phyloP scores from a whole-genome alignment of 495 filamentous ascomycete species.

The Talaromyces wortmannii region DNA sequence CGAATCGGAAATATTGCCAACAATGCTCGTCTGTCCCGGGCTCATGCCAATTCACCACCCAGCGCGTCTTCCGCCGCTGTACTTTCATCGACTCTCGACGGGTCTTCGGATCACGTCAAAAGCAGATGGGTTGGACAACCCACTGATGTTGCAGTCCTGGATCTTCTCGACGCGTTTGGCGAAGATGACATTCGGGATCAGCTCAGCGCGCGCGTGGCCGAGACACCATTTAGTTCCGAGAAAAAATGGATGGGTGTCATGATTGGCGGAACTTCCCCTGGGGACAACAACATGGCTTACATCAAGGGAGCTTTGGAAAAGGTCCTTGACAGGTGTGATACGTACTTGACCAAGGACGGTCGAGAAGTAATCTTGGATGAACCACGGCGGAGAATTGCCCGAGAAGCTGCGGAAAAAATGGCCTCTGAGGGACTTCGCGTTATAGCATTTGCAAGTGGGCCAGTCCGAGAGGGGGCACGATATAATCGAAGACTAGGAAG shows the following conservation, averaged over 20 bases:
- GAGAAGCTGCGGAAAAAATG: conserved; percentile 83
- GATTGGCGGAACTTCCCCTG: conserved; percentile 45
- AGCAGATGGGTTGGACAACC: conserved; percentile 96
- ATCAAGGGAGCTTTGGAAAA: conserved; percentile 93
- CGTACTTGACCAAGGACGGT: conserved; percentile 81
- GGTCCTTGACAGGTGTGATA: conserved; percentile 79
- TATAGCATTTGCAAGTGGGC: conserved; percentile 83
- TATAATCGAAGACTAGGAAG: conserved; percentile 5
- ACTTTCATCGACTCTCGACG: conserved; percentile 67
- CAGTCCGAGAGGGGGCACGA: conserved; percentile 4
- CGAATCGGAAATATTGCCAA: conserved; percentile 95
- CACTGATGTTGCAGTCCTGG: conserved; percentile 91
- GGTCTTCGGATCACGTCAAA: conserved; percentile 51
- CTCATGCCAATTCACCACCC: conserved; percentile 51
- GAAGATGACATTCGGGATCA: conserved; percentile 86
- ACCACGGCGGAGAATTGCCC: conserved; percentile 60
- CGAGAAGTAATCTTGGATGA: conserved; percentile 84
- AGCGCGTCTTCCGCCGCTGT: conserved; percentile 68
- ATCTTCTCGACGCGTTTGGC: conserved; percentile 81
- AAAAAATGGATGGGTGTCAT: conserved; percentile 98
- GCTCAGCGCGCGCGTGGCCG: conserved; percentile 67
- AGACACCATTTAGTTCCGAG: conserved; percentile 94
- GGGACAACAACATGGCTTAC: conserved; percentile 65
- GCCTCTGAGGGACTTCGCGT: conserved; percentile 87
- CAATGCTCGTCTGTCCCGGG: conserved; percentile 71